Base-by-base conservation (phyloP, 2,329 filamentous ascomycete genomes). In the Colletotrichum ledebouriae region DNA sequence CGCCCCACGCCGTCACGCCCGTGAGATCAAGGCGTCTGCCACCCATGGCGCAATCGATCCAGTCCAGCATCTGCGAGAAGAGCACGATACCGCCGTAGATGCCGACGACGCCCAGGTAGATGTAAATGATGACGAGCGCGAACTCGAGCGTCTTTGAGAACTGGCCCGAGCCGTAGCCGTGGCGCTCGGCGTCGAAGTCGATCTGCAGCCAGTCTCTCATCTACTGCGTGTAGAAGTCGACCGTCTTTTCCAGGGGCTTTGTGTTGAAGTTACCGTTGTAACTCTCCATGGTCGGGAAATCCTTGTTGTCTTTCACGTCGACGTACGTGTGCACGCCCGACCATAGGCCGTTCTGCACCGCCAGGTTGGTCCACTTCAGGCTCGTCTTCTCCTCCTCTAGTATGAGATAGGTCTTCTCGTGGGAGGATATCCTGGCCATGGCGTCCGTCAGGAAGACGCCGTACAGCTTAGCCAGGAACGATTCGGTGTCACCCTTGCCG, bases 91-190 rank as follows among this genome's bases (percentile, higher is more conserved):
- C 11, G 39, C 59, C 59, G 41, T 62, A 62, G 20, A 56, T 22
- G 25, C 29, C 59, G 0, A 62, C 59, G 11, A 46, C 29, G 47
- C 59, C 59, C 10, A 62, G 47, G 37, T 62, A 62, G 49, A 62
- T 62, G 59, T 62, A 62, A 49, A 62, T 62, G 20, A 62, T 44
- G n/a, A 62, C 34, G 10, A 62, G 50, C 6, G 59, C 59, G 29
- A 62, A 62, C n/a, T 44, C n/a, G n/a, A 62, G 29, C 39, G 59
- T 62, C 37, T 55, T 56, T 22, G 47, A 56, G 22, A 12, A 34
- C 39, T 62, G 59, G 2, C 59, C 59, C 1, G 59, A 55, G 33
- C 59, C 59, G 49, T 55, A 62, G 37, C 59, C 59, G 59, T 62
- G 42, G 15, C 59, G 47, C 50, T 52, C 37, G 6, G 59, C 47